Percentiles rank a stretch among this genome's conserved stretches.
phyloP scores from a whole-genome alignment of 768 basidiomycete genomes.

The Termitomyces sp. region DNA sequence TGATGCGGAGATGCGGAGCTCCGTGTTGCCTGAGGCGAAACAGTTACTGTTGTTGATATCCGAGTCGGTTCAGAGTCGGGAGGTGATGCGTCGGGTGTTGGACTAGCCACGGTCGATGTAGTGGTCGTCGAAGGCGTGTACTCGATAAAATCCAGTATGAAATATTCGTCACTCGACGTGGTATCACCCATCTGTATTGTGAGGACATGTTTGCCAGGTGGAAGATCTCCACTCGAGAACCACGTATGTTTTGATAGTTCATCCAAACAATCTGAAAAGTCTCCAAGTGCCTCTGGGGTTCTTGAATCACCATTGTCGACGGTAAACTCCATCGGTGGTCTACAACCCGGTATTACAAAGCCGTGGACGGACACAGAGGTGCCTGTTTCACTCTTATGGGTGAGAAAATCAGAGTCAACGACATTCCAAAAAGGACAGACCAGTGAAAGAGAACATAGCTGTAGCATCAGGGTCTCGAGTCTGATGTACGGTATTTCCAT shows the following conservation, averaged over 20 bases:
- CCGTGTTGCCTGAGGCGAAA: not conserved
- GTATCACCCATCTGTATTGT: not conserved
- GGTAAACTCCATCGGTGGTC: not conserved
- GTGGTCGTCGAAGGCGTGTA: not conserved
- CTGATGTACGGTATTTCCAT: not conserved
- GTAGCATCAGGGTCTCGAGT: not conserved
- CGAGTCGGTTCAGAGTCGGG: not conserved
- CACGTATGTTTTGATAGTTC: not conserved
- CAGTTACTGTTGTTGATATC: not conserved
- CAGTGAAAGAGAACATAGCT: not conserved
- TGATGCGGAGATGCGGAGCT: not conserved
- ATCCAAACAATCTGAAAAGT: not conserved
- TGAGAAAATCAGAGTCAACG: not conserved
- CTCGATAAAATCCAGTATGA: not conserved
- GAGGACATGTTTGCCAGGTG: not conserved
- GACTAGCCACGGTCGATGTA: not conserved
- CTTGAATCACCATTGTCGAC: not conserved
- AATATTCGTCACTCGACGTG: not conserved
- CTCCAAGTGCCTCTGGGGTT: not conserved
- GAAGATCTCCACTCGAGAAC: not conserved
- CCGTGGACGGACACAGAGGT: not conserved
- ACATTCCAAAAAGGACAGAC: not conserved
- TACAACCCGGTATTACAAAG: not conserved
- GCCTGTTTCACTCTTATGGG: not conserved
- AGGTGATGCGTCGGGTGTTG: not conserved